Evolutionary conservation across 2,329 filamentous ascomycete species (phyloP), one percentile per base, ranked within the genome.

Genomic region (Thielaviopsis euricoi): DNA sequence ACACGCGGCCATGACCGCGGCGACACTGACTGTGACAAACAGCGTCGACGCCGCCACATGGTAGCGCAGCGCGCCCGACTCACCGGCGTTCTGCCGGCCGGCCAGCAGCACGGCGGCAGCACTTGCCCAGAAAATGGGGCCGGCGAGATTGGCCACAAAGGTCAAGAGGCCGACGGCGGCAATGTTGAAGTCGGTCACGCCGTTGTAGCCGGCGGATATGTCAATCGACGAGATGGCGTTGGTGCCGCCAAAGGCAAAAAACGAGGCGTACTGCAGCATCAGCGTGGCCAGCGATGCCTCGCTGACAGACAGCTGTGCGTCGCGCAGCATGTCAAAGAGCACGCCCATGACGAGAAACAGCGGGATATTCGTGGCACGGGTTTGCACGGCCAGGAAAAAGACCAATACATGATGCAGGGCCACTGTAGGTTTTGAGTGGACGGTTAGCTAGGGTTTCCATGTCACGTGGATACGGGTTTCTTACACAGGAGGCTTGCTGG

Each of bases 191-290:
- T 77, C 81, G 54, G 78, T 79, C 43, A 98, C 77, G 62, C 93
- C 93, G 65, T 98, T 98, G 72, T 98, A 98, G 0, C 90, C 90
- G 67, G 85, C 95, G 6, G 89, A 94, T 21, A 98, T 78, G 66
- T 97, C 90, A 64, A 98, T 82, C n/a, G 87, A 91, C 13, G 90
- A 95, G 63, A 98, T 95, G 48, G 93, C 86, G 68, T 98, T 98
- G 52, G 87, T 88, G 67, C 89, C 89, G 23, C 90, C 93, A 62
- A 89, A 82, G 29, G 88, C 85, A 68, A 97, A 98, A 76, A 95
- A 98, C 55, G 85, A 83, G 40, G 81, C 75, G 71, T 90, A 84
- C 63, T 94, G 85, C 48, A 95, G 74, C 37, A 97, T 79, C 37
- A 96, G 73, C 9, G 80, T 81, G 0, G 86, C 84, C 10, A 83